Evolutionary conservation across 2,329 filamentous ascomycete genomes (phyloP).

Genomic region (Chaetomiaceae sp.): DNA sequence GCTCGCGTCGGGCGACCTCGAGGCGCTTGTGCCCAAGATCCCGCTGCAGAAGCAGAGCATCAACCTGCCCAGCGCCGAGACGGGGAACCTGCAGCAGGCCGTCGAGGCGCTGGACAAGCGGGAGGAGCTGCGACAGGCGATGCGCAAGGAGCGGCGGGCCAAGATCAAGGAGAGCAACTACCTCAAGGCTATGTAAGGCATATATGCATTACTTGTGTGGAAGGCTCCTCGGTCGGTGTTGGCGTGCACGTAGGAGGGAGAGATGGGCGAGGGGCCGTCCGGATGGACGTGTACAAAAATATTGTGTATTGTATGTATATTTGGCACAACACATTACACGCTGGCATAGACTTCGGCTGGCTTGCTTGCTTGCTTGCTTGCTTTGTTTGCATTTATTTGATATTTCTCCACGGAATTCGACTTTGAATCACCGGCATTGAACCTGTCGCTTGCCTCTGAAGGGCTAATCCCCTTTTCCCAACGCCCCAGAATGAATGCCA

Average conservation of each 20-base stretch:
- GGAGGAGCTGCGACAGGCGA: conserved; percentile 61
- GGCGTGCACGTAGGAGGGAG: no score
- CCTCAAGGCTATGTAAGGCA: conserved; percentile 66
- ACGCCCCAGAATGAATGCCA: neutral
- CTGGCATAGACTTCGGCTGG: conserved; percentile 5
- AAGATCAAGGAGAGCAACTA: conserved; percentile 84
- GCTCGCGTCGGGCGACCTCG: conserved; percentile 61
- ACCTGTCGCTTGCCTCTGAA: no score
- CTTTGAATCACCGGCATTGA: no score
- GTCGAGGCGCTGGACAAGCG: conserved; percentile 48
- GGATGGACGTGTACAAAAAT: conserved; percentile 12
- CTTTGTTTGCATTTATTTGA: neutral
- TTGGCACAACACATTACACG: conserved; percentile 8
- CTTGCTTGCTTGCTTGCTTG: neutral
- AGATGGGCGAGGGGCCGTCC: neutral
- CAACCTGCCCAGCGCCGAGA: conserved; percentile 58
- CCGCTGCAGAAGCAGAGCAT: conserved; percentile 74
- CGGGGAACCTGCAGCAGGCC: conserved; percentile 42
- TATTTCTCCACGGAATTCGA: no score
- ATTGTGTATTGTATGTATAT: conserved; percentile 22
- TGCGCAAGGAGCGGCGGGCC: conserved; percentile 69
- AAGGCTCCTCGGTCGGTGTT: no score
- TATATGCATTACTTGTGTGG: no score
- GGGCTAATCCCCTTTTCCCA: no score
- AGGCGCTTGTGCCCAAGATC: conserved; percentile 62